These are phyloP conservation scores for Besnoitia besnoiti DNA, from an alignment of 169 alveolate species.

Conservation along the genomic window DNA sequence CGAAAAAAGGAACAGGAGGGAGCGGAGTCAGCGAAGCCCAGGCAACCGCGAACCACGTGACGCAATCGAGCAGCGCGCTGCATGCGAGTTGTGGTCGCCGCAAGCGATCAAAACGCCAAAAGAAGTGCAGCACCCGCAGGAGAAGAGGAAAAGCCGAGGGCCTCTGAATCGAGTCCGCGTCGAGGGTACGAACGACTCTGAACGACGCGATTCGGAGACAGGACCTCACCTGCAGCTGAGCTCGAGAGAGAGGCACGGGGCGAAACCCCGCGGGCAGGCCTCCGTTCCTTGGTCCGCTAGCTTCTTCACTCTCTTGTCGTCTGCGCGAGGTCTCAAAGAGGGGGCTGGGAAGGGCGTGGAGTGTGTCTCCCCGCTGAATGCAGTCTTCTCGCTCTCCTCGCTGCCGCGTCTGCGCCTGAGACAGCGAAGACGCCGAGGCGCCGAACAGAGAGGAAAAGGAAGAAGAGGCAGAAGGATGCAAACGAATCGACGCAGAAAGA, in stretches of 20 bases:
- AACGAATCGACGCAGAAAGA: neutral
- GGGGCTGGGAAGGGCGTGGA: too few relatives aligned
- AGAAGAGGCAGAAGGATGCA: neutral
- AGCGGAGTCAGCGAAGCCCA: too few relatives aligned
- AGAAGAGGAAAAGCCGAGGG: too few relatives aligned
- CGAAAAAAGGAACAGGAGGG: neutral
- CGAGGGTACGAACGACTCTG: neutral
- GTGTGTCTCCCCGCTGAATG: neutral
- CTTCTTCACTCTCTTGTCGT: neutral
- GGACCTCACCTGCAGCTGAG: neutral
- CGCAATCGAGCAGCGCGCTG: too few relatives aligned
- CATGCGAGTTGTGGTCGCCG: too few relatives aligned
- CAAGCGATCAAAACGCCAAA: too few relatives aligned
- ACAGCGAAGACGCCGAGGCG: neutral
- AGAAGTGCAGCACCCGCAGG: too few relatives aligned
- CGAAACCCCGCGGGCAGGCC: neutral
- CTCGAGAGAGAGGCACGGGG: neutral
- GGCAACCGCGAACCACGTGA: too few relatives aligned
- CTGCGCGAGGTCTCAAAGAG: too few relatives aligned
- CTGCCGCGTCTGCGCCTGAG: neutral
- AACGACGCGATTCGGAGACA: neutral
- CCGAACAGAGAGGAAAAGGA: neutral
- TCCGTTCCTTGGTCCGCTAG: neutral
- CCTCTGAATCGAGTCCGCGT: too few relatives aligned
- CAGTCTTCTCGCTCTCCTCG: neutral